These are phyloP conservation scores for Acacia concinna DNA, from an alignment of 331 rosid species.

Conservation along the genomic window DNA sequence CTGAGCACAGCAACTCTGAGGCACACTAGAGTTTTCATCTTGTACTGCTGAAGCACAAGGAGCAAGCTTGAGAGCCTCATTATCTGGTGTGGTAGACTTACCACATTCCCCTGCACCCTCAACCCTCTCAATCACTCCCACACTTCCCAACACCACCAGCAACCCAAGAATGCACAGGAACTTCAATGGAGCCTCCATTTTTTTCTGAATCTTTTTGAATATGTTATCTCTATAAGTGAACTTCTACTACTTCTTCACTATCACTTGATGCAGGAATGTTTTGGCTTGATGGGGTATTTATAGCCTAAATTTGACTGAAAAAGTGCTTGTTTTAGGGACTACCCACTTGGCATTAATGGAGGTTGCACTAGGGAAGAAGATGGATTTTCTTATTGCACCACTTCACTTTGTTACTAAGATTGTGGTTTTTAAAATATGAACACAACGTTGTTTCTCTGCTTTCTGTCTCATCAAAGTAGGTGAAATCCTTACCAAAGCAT, in stretches of 20 bases:
- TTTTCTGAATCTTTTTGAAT: not conserved
- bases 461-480: conserved; percentile 30
- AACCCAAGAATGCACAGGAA: conserved; percentile 44
- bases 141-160: conserved; percentile 34
- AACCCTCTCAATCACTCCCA: conserved; percentile 23
- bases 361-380: conserved; percentile 43
- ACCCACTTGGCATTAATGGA: conserved; percentile 51
- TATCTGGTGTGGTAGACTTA: conserved; percentile 44
- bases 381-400: conserved; percentile 35
- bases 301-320: conserved; percentile 24
- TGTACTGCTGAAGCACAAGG: conserved; percentile 62
- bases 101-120: conserved; percentile 66
- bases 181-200: conserved; percentile 47
- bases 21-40: conserved; percentile 50
- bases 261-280: conserved; percentile 31
- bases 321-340: conserved; percentile 42
- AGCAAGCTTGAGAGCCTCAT: conserved; percentile 56
- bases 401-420: conserved; percentile 43
- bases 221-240: not conserved
- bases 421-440: not conserved
- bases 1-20: conserved; percentile 53
- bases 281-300: conserved; percentile 36
- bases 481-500: not conserved
- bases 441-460: conserved; percentile 23
- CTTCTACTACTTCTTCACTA: not conserved